Base-by-base conservation (phyloP, 2,329 filamentous ascomycete genomes). In the Westerdykella sp. region DNA sequence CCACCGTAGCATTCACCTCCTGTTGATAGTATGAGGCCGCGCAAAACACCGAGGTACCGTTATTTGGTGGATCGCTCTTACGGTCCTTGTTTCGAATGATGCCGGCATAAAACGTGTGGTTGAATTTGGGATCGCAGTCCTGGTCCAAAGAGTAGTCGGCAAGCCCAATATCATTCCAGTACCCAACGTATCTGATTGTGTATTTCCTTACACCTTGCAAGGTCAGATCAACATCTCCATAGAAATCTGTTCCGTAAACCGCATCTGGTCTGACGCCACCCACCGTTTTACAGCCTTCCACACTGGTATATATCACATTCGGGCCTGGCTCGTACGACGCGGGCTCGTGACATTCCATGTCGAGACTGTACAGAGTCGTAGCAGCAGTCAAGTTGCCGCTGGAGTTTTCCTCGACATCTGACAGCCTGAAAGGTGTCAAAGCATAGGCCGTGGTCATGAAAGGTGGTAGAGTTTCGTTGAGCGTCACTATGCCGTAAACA, bases 381-480 rank as follows among this genome's bases (percentile, higher is more conserved):
- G 36, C 31, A 0, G 51, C 59, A 1, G 54, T 61, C 13, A 34
- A n/a, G 15, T n/a, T 34, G 6, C 32, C 32, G 5, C 13, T n/a
- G 6, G 32, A 5, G 13, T 6, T 5, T 25, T 25, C 23, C 1
- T 40, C 6, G 0, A 60, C 59, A 46, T 2, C 55, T 0, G 45
- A n/a, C 0, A 63, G 49, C 1, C 56, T 50, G 37, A 77, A 77
- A 0, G 76, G 74, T 0, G 72, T 57, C 0, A 77, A 41, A 0
- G 69, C 67, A 18, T 69, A 75, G 0, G 74, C 56, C 0, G 58
- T 22, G 0, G 70, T 69, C 25, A 71, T 77, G 41, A 71, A 80
- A 0, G 58, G 28, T 0, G 75, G 74, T 0, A 70, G 52, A 0
- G 57, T 55, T 13, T 78, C 74, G 0, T 68, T 67, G 0, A 78